These are phyloP conservation scores for Lycium barbarum DNA, from an alignment of 257 asterid species.

Conservation along the genomic window DNA sequence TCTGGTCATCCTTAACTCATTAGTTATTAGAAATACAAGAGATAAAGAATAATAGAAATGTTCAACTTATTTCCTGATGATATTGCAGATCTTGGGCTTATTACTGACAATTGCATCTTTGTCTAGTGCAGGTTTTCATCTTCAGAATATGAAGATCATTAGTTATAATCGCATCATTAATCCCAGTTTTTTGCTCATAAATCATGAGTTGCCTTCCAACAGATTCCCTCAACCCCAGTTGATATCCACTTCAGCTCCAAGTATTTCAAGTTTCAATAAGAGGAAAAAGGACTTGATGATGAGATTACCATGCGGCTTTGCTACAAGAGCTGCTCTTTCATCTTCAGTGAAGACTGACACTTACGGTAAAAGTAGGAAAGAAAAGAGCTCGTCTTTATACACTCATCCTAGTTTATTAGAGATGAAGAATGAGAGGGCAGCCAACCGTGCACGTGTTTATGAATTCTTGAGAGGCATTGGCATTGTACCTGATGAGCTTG, in stretches of 20 bases:
- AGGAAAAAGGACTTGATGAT: conserved; percentile 49
- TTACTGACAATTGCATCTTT: background rate
- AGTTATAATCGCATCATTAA: conserved; percentile 58
- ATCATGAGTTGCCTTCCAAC: conserved; percentile 61
- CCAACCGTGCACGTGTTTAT: conserved; percentile 76
- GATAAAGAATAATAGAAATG: background rate
- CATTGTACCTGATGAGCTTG: conserved; percentile 88
- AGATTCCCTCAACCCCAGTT: conserved; percentile 43
- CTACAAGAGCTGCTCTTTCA: conserved; percentile 55
- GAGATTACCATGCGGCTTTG: conserved; percentile 55
- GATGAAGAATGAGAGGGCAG: conserved; percentile 78
- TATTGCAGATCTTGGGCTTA: background rate
- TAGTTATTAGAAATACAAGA: background rate
- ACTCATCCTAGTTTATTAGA: conserved; percentile 81
- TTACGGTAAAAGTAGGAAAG: conserved; percentile 42
- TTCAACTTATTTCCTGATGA: conserved; percentile 20
- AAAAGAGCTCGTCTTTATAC: conserved; percentile 63
- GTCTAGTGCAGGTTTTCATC: conserved; percentile 42
- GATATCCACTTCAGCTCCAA: conserved; percentile 44
- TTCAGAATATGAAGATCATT: conserved; percentile 59
- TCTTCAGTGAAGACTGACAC: conserved; percentile 44
- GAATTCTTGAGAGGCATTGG: conserved; percentile 82
- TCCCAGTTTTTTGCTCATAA: conserved; percentile 64
- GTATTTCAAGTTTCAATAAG: conserved; percentile 42
- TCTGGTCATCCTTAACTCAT: background rate